Evolutionary conservation across 768 basidiomycete genomes (phyloP), one percentile per base, ranked within the genome.

Genomic region (Grammothele lineata): DNA sequence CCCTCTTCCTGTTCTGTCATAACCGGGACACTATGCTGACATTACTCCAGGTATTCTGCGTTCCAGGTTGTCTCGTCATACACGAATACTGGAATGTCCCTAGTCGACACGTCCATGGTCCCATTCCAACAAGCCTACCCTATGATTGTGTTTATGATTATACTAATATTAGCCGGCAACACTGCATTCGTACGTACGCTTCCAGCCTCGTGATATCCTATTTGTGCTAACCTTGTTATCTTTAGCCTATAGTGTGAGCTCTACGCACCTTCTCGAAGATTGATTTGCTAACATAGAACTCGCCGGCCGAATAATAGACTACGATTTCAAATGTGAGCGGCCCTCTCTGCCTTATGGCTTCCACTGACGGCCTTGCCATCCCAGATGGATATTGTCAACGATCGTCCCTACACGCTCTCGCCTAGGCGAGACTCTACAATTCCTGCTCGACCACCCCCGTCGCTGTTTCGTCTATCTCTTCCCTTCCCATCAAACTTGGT

Each of bases 401-500:
- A 36, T 79, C 5, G 74, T 85, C 18, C 80, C 82, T 5, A 57
- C 57, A 2, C 58, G 64, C 0, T 91, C 90, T 12, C 77, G 81
- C 0, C 58, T 81, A 0, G 69, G 80, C 38, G 91, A 94, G 66
- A 91, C 92, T 0, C 70, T 96, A 1, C 85, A 83, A 45, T 99
- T 98, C 63, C 78, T 99, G 7, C 77, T 99, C 8, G 92, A 97
- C 58, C 95, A 97, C 61, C 95, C 95, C 11, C 81, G 95, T 10
- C 80, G 90, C 52, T 95, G 92, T 65, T 94, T 87, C 59, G 79
- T 92, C 10, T 89, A 92, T 62, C 75, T 95, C 8, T 95, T 95
- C 56, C 92, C 92, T 0, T 83, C 91, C 0, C 90, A 93, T 58
- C 93, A 96, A 61, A 96, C 93, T 3, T 92, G 92, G 90, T 88